Percentiles rank a stretch among this genome's conserved stretches.
These are phyloP conservation scores for Aspergillus nomiae DNA, from an alignment of 2,329 filamentous ascomycete genomes.

Conservation along the genomic window DNA sequence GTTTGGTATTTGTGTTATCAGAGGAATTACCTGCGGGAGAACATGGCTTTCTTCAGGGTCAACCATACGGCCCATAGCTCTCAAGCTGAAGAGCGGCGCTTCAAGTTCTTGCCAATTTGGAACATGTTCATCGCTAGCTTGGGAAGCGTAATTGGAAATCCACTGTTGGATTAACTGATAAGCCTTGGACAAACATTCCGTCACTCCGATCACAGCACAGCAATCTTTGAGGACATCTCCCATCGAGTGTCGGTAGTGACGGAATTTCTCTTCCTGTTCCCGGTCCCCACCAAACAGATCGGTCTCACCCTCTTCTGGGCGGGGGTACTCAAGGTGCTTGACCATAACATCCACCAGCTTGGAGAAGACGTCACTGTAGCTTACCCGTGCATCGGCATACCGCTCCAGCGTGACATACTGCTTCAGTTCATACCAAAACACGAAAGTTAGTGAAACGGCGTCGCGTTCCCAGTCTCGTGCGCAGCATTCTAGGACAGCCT, in stretches of 20 bases:
- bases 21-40: slow-evolving; percentile 85
- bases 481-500: slow-evolving; percentile 89
- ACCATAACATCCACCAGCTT: slow-evolving; percentile 92
- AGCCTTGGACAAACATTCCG: slow-evolving; percentile 86
- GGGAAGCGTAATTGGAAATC: slow-evolving; percentile 78
- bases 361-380: slow-evolving; percentile 79
- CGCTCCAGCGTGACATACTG: slow-evolving; percentile 90
- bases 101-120: slow-evolving; percentile 97
- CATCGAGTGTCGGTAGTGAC: slow-evolving; percentile 95
- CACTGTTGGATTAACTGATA: slow-evolving; percentile 83
- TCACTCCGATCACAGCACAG: slow-evolving; percentile 92
- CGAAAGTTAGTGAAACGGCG: slow-evolving; percentile 89
- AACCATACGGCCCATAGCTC: slow-evolving; percentile 96
- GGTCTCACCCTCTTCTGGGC: slow-evolving; percentile 70
- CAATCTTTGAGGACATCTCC: slow-evolving; percentile 96
- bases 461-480: slow-evolving; percentile 85
- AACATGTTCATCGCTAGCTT: slow-evolving; percentile 72
- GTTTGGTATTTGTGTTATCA: slow-evolving; percentile 90
- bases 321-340: slow-evolving; percentile 83
- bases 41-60: slow-evolving; percentile 84
- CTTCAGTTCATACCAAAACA: slow-evolving; percentile 98
- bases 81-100: slow-evolving; percentile 90
- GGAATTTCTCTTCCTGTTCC: slow-evolving; percentile 94
- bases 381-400: slow-evolving; percentile 78
- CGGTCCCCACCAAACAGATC: slow-evolving; percentile 95